Conservation (phyloP, 257 asterid genomes). For the Ocimum tenuiflorum region DNA sequence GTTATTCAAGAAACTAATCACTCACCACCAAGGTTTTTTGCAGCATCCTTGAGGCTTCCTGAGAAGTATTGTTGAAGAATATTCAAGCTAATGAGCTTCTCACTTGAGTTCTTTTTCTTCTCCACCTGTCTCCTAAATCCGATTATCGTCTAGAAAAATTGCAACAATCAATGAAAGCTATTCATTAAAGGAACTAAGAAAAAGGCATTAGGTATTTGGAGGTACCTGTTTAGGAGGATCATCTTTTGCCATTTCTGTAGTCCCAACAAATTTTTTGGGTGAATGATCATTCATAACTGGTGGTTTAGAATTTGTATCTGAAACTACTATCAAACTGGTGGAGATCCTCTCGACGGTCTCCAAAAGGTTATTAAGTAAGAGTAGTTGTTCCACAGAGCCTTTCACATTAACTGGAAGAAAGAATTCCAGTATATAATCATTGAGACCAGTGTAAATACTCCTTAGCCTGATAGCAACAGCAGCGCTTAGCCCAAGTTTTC, state of each 20-base stretch:
- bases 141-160: slow-evolving; percentile 19
- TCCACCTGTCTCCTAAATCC: slow-evolving; percentile 30
- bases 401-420: slow-evolving; percentile 52
- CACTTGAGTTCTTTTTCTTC: slow-evolving; percentile 50
- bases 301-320: slow-evolving; percentile 47
- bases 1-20: neutral
- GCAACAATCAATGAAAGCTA: neutral
- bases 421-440: slow-evolving; percentile 68
- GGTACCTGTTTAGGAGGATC: too few species aligned
- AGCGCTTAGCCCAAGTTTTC: slow-evolving; percentile 53
- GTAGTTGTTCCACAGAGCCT: slow-evolving; percentile 46
- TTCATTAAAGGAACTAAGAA: too few species aligned
- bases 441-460: slow-evolving; percentile 41
- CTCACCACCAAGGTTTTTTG: slow-evolving; percentile 77
- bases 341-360: slow-evolving; percentile 49
- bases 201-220: too few species aligned
- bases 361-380: slow-evolving; percentile 46
- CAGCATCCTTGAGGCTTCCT: slow-evolving; percentile 75
- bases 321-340: slow-evolving; percentile 47
- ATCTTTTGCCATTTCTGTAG: too few species aligned
- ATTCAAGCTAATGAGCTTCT: slow-evolving; percentile 57
- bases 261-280: too few species aligned
- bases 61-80: slow-evolving; percentile 70
- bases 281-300: too few species aligned
- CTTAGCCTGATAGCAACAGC: slow-evolving; percentile 65